phyloP scores from a whole-genome alignment of 2,329 filamentous ascomycete species.

The Aureobasidium zeae region DNA sequence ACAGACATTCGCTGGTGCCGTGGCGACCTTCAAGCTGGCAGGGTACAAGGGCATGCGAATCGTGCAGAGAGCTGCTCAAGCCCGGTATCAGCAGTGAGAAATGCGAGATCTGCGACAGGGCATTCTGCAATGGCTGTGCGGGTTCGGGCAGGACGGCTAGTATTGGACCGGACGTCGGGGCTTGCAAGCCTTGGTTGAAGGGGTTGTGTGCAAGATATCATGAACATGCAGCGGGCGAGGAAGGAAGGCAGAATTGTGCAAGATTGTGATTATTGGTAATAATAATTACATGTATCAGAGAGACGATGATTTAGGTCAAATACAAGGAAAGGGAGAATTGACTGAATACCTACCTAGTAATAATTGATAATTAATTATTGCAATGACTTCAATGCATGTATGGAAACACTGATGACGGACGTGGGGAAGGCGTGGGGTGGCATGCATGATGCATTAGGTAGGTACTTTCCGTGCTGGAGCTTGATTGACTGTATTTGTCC shows the following conservation, averaged over 20 bases:
- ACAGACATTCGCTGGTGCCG: constrained; percentile 33
- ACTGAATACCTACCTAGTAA: too few relatives aligned
- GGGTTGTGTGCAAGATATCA: constrained; percentile 30
- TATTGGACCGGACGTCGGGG: constrained; percentile 26
- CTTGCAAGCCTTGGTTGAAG: constrained; percentile 31
- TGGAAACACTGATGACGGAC: too few relatives aligned
- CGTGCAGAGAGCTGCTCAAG: constrained; percentile 32
- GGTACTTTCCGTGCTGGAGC: too few relatives aligned
- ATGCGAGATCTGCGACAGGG: constrained; percentile 35
- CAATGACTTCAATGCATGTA: too few relatives aligned
- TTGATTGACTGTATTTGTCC: too few relatives aligned
- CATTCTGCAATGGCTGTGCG: constrained; percentile 35
- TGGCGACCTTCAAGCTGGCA: constrained; percentile 32
- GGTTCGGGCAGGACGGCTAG: constrained; percentile 21
- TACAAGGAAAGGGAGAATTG: too few relatives aligned
- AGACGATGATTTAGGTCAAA: too few relatives aligned
- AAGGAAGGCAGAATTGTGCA: background rate
- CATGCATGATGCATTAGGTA: too few relatives aligned
- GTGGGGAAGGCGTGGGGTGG: too few relatives aligned
- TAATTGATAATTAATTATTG: too few relatives aligned
- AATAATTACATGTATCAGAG: background rate
- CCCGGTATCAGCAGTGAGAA: constrained; percentile 30
- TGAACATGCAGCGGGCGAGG: constrained; percentile 24
- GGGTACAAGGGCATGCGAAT: constrained; percentile 30
- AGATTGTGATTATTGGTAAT: background rate